Base-by-base conservation (phyloP, 305 asterid genomes). In the Andrographis paniculata region DNA sequence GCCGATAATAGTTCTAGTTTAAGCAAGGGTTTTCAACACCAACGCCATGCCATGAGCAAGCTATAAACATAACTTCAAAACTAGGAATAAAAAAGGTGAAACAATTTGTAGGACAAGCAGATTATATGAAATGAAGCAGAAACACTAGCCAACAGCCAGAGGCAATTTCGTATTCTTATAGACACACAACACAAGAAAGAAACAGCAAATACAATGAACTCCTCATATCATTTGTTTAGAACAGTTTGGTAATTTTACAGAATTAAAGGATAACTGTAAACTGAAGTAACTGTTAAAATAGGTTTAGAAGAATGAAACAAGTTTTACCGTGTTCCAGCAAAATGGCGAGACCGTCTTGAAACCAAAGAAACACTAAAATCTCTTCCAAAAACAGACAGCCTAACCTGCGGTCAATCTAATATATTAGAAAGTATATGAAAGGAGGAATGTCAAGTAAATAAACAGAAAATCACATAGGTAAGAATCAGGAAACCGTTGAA, bases 311-410 rank as follows among this genome's bases (percentile, higher is more conserved):
- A 48, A 28, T 42, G 21, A 66, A 50, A 23, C 15, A 37, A 40
- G 52, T 44, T 30, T 51, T 75, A 91, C 96, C 99, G 99, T 56
- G 99, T 91, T 52, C 99, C 99, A 39, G 99, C 99, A 80, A 91
- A 91, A 69, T 91, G 99, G 56, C 96, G 93, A 60, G 99, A 91
- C 50, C 99, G 93, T 61, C 99, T 86, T 59, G 99, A 83, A 68
- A 86, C 48, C 67, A 91, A 68, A 68, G 95, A 58, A 53, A 80
- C 89, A 53, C 86, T 74, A 62, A 91, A 86, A 66, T 91, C 96
- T 68, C 94, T 76, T 67, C 98, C 98, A 62, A 91, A 91, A 56
- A 91, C 72, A 56, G 98, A 80, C 37, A 82, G 70, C 60, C 94
- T 80, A 43, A 77, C 75, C 98, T 91, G 85, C 53, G 69, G 56